Conservation (phyloP, 768 basidiomycete species). For the Mycena alexandri region DNA sequence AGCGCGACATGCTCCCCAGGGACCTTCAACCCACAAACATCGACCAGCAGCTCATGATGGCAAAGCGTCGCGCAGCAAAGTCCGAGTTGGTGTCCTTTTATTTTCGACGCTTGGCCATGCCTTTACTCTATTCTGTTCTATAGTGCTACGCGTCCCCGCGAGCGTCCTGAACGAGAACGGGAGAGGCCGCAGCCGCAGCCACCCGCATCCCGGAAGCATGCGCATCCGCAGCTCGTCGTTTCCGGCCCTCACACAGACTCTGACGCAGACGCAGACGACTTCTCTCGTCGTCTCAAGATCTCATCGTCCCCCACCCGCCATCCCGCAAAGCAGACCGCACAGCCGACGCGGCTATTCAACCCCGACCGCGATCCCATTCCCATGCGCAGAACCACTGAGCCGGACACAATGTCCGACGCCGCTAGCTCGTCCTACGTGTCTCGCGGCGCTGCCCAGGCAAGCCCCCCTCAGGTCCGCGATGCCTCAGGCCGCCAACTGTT, state of each 20-base stretch:
- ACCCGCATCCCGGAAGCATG: constrained; percentile 51
- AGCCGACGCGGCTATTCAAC: constrained; percentile 71
- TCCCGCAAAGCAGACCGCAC: constrained; percentile 50
- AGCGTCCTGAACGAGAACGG: constrained; percentile 57
- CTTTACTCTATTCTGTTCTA: constrained; percentile 28
- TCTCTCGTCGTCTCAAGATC: constrained; percentile 78
- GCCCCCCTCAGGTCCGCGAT: constrained; percentile 45
- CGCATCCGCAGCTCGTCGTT: constrained; percentile 49
- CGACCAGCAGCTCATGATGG: constrained; percentile 72
- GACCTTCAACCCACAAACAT: constrained; percentile 60
- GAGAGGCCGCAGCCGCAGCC: constrained; percentile 45
- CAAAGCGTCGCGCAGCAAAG: constrained; percentile 67
- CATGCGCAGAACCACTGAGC: constrained; percentile 71
- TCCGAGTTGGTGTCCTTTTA: constrained; percentile 61
- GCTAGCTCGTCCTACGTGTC: constrained; percentile 65
- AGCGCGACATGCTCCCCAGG: constrained; percentile 51
- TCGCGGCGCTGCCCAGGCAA: constrained; percentile 46
- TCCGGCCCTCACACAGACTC: constrained; percentile 46
- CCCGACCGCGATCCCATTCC: constrained; percentile 79
- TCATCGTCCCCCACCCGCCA: constrained; percentile 62
- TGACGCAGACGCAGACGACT: constrained; percentile 79
- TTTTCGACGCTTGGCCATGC: background rate
- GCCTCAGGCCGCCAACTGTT: constrained; percentile 75
- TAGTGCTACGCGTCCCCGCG: constrained; percentile 62
- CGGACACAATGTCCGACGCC: constrained; percentile 73